Evolutionary conservation across 805 yeast species (phyloP).

Genomic region (Hanseniaspora lachancei): DNA sequence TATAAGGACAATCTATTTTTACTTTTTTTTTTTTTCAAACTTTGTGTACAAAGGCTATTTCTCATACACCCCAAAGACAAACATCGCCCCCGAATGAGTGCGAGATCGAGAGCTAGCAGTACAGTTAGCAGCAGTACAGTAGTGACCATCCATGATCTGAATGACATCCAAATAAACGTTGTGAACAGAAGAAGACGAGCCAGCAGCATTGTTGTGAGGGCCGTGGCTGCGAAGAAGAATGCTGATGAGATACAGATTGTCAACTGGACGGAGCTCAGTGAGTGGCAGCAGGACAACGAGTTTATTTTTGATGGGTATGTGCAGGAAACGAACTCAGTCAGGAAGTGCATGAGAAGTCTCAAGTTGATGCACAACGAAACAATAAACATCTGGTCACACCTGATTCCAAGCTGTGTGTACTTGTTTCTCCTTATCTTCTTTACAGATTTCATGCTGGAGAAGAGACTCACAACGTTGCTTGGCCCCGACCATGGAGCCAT

Average conservation of each 20-base stretch:
- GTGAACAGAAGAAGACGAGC: neutral
- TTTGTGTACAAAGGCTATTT: neutral
- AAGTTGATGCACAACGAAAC: constrained; percentile 55
- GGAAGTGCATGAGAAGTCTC: constrained; percentile 37
- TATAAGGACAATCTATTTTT: too few relatives aligned
- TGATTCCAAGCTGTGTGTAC: constrained; percentile 32
- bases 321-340: constrained; percentile 37
- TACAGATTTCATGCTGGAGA: constrained; percentile 23
- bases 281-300: constrained; percentile 67
- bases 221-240: neutral
- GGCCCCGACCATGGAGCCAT: constrained; percentile 1
- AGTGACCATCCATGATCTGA: neutral
- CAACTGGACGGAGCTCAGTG: constrained; percentile 45
- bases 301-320: constrained; percentile 54
- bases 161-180: neutral
- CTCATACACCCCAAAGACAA: neutral
- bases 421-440: constrained; percentile 21
- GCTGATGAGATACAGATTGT: constrained; percentile 11
- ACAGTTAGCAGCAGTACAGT: neutral
- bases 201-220: constrained; percentile 3
- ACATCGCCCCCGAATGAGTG: neutral
- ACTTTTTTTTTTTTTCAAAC: too few relatives aligned
- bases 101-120: neutral
- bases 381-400: constrained; percentile 56
- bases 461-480: constrained; percentile 26